Base-by-base conservation (phyloP, 2,329 filamentous ascomycete species). In the Lomentospora prolificans region DNA sequence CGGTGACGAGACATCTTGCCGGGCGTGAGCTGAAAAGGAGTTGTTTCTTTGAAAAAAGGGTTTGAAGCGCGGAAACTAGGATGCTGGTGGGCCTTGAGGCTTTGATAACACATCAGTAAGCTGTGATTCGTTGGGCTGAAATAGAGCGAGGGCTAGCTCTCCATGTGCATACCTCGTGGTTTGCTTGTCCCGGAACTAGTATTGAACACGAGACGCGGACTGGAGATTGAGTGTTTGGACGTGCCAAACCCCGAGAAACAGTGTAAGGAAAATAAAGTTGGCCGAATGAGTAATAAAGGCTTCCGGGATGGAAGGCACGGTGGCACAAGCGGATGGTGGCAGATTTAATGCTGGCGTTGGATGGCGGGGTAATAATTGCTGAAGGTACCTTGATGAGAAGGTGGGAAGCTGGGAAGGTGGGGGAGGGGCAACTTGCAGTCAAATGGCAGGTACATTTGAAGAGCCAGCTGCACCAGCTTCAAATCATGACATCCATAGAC, bases 1-100 rank as follows among this genome's bases (percentile, higher is more conserved):
- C 31, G 55, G 25, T 56, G 55, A 22, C 55, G 55, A 31, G 55
- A 56, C 55, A 56, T 56, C 19, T n/a, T 31, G 17, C 19, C 5
- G 14, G 17, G 28, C 9, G 41, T 52, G 28, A 53, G n/a, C 24
- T n/a, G 22, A 22, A 46, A 17, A n/a, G 39, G 17, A 46, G 39
- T 46, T 7, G 7, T 22, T 46, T 6, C 19, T 46, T 6, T 46
- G 39, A n/a, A n/a, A n/a, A n/a, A n/a, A n/a, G n/a, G n/a, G n/a
- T n/a, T n/a, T n/a, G n/a, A n/a, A n/a, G n/a, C n/a, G n/a, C n/a
- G n/a, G n/a, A n/a, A n/a, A 8, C 14, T 36, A 36, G 31, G 31
- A 8, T 36, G 31, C 14, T 33, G 30, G 30, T 33, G 30, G 30
- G 30, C 50, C 22, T 27, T 4, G 24, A 50, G 31, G 22, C 48